These are phyloP conservation scores for Pythium biforme DNA, from an alignment of 352 stramenopile species.

Conservation along the genomic window DNA sequence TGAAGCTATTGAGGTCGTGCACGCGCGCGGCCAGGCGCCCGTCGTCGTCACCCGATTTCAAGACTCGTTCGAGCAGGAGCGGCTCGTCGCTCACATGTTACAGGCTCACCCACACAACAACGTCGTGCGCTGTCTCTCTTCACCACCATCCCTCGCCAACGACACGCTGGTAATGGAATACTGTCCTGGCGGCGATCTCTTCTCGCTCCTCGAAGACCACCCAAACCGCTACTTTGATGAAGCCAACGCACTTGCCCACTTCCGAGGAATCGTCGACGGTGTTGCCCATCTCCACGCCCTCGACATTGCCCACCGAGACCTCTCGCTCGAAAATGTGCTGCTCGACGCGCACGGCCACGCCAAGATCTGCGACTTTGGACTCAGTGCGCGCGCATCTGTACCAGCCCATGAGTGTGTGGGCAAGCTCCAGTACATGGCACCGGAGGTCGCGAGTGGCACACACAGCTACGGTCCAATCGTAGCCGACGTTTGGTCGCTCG, in stretches of 20 bases:
- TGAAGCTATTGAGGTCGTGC: too few relatives aligned
- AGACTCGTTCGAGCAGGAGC: too few relatives aligned
- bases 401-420: constrained; percentile 6
- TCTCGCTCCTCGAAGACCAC: not conserved
- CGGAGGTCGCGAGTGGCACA: constrained; percentile 7
- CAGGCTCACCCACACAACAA: too few relatives aligned
- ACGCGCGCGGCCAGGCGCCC: too few relatives aligned
- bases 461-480: constrained; percentile 5
- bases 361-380: constrained; percentile 32
- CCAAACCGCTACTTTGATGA: not conserved
- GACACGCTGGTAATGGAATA: too few relatives aligned
- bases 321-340: constrained; percentile 20
- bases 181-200: too few relatives aligned
- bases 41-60: too few relatives aligned
- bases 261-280: not conserved
- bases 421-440: constrained; percentile 26
- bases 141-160: too few relatives aligned
- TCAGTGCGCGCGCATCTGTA: not conserved
- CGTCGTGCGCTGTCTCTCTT: too few relatives aligned
- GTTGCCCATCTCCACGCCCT: constrained; percentile 7
- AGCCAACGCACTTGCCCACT: not conserved
- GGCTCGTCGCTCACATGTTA: too few relatives aligned
- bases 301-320: constrained; percentile 15
- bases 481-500: constrained; percentile 60
- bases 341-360: not conserved